Evolutionary conservation across 352 stramenopile species (phyloP), one percentile per base, ranked within the genome.

Genomic region (Globisporangium solare): DNA sequence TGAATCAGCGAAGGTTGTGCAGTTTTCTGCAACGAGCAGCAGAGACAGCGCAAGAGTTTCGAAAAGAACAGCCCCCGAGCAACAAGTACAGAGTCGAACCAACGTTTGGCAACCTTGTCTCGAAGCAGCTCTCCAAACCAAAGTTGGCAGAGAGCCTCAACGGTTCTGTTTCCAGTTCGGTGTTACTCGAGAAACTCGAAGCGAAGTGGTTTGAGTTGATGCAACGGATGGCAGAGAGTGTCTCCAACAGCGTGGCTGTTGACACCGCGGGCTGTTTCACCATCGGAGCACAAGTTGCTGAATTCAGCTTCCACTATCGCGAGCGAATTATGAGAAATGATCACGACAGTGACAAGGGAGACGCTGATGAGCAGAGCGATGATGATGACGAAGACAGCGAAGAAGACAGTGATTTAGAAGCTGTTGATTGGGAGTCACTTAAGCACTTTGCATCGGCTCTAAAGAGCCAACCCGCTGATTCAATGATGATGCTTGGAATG

Each of bases 21-120:
- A 53, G 63, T 14, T 89, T 92, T 24, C 63, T 92, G 8, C 60
- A 83, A 27, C 61, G 61, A 17, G 82, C 79, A 12, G 62, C 65
- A 20, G 52, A 76, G 21, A 32, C 47, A 24, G 79, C 81, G 3
- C 63, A 65, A 8, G 46, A 32, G 15, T 86, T 76, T 53, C 63
- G 61, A 60, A 61, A 67, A n/a, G 54, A 68, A n/a, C 76, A 91
- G 20, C 58, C 61, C 21, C 54, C 21, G 12, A 58, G 64, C 48
- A 78, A 47, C 53, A 71, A 67, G 48, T 83, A 71, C 49, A 70
- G 67, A 27, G 70, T 92, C 0, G 82, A 92, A 60, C 75, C 74
- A 6, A 83, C 75, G 10, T 92, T 92, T 43, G 79, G 74, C 2
- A 92, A 92, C 40, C 24, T 56, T 20, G 64, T 92, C 3, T 89